Percentiles rank a stretch among this genome's conserved stretches.
Conservation (phyloP, 352 stramenopile species). For the Phytophthora hybrid region DNA sequence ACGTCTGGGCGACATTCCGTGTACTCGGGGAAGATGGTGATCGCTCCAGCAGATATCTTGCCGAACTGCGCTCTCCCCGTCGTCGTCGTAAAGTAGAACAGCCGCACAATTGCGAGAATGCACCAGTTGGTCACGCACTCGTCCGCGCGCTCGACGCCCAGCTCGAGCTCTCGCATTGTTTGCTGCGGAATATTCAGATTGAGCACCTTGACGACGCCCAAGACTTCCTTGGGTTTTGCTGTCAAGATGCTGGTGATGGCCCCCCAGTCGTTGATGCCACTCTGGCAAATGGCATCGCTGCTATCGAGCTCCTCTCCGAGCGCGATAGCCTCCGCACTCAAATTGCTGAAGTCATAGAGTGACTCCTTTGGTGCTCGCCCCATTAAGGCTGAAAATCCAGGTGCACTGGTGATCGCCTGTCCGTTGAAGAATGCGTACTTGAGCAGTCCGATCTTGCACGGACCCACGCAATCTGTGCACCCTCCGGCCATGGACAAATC, state of each 20-base stretch:
- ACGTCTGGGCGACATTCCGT: constrained; percentile 30
- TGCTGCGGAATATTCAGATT: constrained; percentile 23
- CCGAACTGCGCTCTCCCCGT: constrained; percentile 11
- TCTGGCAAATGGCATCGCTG: constrained; percentile 22
- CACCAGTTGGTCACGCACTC: constrained; percentile 21
- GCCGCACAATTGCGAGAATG: constrained; percentile 16
- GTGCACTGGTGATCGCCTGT: neutral
- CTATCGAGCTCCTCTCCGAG: constrained; percentile 8
- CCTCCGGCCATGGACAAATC: constrained; percentile 27
- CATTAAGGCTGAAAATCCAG: constrained; percentile 5
- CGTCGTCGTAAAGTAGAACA: constrained; percentile 23
- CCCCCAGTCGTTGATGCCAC: constrained; percentile 27
- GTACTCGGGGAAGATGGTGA: constrained; percentile 32
- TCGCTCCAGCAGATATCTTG: constrained; percentile 27
- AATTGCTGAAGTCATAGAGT: constrained; percentile 21
- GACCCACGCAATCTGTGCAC: constrained; percentile 19
- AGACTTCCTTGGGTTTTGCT: neutral
- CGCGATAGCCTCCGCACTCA: constrained; percentile 15
- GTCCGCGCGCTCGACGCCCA: constrained; percentile 4
- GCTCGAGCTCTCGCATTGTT: constrained; percentile 20
- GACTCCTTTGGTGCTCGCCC: neutral
- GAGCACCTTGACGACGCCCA: constrained; percentile 15
- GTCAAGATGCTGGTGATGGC: constrained; percentile 16
- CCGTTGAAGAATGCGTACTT: constrained; percentile 15
- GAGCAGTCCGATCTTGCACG: constrained; percentile 23